Evolutionary conservation across 1,139 yeast genomes (phyloP).

Genomic region (Candida labiduridarum): DNA sequence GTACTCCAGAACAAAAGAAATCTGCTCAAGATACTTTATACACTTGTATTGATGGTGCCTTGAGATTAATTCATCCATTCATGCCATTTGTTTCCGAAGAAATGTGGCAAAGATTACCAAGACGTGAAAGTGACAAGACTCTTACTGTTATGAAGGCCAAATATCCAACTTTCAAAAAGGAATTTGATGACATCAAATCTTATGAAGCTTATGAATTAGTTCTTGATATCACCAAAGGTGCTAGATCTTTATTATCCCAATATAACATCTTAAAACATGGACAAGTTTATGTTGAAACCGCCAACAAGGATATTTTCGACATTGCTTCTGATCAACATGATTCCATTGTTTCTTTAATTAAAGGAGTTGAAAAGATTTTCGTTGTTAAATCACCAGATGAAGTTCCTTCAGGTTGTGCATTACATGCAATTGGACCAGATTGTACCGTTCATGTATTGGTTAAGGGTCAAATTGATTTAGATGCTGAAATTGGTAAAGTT

Average conservation of each 20-base stretch:
- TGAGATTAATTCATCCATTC: slow-evolving; percentile 93
- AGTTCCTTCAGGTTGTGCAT: slow-evolving; percentile 88
- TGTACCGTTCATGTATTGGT: slow-evolving; percentile 89
- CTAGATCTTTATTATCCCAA: slow-evolving; percentile 90
- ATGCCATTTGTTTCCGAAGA: slow-evolving; percentile 98
- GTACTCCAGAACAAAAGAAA: slow-evolving; percentile 77
- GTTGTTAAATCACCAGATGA: slow-evolving; percentile 57
- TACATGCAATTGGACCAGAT: slow-evolving; percentile 76
- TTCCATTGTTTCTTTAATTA: slow-evolving; percentile 86
- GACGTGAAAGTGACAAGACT: slow-evolving; percentile 71
- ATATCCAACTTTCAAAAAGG: slow-evolving; percentile 68
- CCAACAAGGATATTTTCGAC: slow-evolving; percentile 46
- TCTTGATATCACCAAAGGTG: slow-evolving; percentile 84
- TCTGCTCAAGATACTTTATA: slow-evolving; percentile 94
- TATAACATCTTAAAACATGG: slow-evolving; percentile 88
- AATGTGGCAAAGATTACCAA: slow-evolving; percentile 98
- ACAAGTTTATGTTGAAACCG: slow-evolving; percentile 76
- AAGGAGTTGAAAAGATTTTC: slow-evolving; percentile 76
- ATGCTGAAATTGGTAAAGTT: slow-evolving; percentile 85
- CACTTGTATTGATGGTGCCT: slow-evolving; percentile 89
- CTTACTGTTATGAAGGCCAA: slow-evolving; percentile 74
- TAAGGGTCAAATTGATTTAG: slow-evolving; percentile 92
- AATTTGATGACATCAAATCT: slow-evolving; percentile 65
- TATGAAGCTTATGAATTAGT: slow-evolving; percentile 78
- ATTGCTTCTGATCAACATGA: slow-evolving; percentile 73